Base-by-base conservation (phyloP, 2,329 filamentous ascomycete genomes). In the Plectosphaerella cucumerina region DNA sequence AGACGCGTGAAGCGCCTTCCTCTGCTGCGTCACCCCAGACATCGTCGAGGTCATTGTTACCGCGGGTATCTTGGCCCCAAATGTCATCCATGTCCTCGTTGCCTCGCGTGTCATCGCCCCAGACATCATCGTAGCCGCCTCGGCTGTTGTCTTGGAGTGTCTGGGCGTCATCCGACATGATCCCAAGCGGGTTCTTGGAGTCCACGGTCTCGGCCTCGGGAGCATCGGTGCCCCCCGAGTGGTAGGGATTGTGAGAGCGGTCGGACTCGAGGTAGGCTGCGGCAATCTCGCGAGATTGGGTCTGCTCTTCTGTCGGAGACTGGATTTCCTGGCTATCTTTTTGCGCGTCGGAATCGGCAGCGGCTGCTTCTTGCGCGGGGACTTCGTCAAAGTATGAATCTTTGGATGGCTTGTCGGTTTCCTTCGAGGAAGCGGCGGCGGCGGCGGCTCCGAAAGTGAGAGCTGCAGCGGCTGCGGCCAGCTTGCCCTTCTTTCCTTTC, bases 401-500 rank as follows among this genome's bases (percentile, higher is more conserved):
- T 2, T 31, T 11, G 4, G 22, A 33, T 45, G 43, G 14, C 6
- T 33, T 33, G 43, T 33, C 43, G 15, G 26, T 22, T n/a, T 17
- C 23, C 6, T 23, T 35, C 17, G 33, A 33, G 14, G 35, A n/a
- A 20, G 17, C 45, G 12, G 20, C 45, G 12, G 45, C 34, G 5
- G 45, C 33, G n/a, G 45, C 15, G 14, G 45, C 45, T 11, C 45
- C 45, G 2, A 26, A 3, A 3, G 17, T 20, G 35, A 37, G n/a
- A 10, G 15, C 18, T n/a, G 26, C 44, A 37, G 26, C 44, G 17
- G 14, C 14, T 6, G 44, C 44, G 23, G 17, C 33, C 15, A 23
- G 45, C 34, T 47, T 37, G 20, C 47, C 47, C 51, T 62, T 63
- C 52, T 68, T 65, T 52, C 65, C 60, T 52, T 64, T 65, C 53